These are phyloP conservation scores for Eremothecium coryli DNA, from an alignment of 1,139 yeast genomes.

Conservation along the genomic window DNA sequence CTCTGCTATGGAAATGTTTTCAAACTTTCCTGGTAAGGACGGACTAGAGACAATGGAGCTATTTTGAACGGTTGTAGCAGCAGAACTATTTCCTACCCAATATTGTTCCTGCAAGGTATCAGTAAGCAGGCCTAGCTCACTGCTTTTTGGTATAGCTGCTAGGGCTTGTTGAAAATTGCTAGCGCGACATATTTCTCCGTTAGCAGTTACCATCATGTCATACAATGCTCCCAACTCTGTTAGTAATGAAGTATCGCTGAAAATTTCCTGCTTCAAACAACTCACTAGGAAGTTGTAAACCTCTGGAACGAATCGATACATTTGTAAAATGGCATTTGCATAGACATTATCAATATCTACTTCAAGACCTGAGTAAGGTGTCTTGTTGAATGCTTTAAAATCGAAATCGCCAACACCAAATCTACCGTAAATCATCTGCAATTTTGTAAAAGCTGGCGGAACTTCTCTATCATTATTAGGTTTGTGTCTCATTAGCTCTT, in stretches of 20 bases:
- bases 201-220: slow-evolving; percentile 83
- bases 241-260: slow-evolving; percentile 43
- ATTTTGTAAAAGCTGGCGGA: slow-evolving; percentile 68
- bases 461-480: slow-evolving; percentile 31
- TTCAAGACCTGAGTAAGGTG: slow-evolving; percentile 77
- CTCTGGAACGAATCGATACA: slow-evolving; percentile 71
- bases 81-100: neutral
- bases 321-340: slow-evolving; percentile 68
- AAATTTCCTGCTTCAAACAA: slow-evolving; percentile 50
- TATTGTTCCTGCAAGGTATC: slow-evolving; percentile 26
- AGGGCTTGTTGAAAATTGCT: slow-evolving; percentile 48
- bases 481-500: slow-evolving; percentile 22
- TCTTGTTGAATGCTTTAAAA: slow-evolving; percentile 70
- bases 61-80: slow-evolving; percentile 1
- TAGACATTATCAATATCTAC: slow-evolving; percentile 77
- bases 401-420: slow-evolving; percentile 95
- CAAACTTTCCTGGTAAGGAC: slow-evolving; percentile 11
- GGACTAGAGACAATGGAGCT: slow-evolving; percentile 31
- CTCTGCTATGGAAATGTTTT: slow-evolving; percentile 7
- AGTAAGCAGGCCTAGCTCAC: slow-evolving; percentile 44
- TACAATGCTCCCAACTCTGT: slow-evolving; percentile 81
- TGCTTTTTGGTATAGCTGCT: slow-evolving; percentile 40
- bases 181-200: slow-evolving; percentile 40
- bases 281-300: slow-evolving; percentile 56
- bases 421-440: slow-evolving; percentile 74